Conservation (phyloP, 176 grass and related monocot genomes). For the Avena atlantica region DNA sequence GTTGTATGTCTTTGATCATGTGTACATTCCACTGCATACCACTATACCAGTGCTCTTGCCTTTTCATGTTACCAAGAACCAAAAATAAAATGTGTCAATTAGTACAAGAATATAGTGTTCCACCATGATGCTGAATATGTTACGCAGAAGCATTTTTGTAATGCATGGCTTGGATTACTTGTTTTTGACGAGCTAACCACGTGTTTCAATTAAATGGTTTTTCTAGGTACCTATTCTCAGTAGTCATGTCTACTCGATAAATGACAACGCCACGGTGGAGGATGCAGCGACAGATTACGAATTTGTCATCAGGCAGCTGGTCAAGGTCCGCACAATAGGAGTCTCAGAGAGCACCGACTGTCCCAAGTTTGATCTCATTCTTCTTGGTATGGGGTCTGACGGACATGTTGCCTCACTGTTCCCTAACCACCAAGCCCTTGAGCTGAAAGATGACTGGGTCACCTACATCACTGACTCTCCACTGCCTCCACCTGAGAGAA, state of each 20-base stretch:
- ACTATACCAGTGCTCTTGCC: neutral
- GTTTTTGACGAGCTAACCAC: conserved; percentile 18
- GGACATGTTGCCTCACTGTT: conserved; percentile 90
- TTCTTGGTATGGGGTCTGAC: conserved; percentile 70
- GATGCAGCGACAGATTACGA: conserved; percentile 77
- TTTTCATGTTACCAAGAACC: neutral
- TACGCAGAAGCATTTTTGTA: neutral
- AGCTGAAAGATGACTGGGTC: conserved; percentile 75
- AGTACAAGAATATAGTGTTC: neutral
- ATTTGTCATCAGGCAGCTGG: conserved; percentile 87
- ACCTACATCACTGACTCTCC: conserved; percentile 89
- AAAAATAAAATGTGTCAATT: conserved; percentile 7
- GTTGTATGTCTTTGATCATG: neutral
- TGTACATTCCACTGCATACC: neutral
- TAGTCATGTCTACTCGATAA: conserved; percentile 85
- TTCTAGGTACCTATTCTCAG: conserved; percentile 68
- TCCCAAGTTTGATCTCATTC: conserved; percentile 84
- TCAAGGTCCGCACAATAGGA: conserved; percentile 69
- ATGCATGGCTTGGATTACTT: neutral
- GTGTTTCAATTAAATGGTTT: neutral
- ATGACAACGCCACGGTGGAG: conserved; percentile 74
- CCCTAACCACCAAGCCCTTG: conserved; percentile 63
- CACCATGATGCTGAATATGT: conserved; percentile 3
- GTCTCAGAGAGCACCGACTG: conserved; percentile 80
- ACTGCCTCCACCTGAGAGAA: conserved; percentile 75